phyloP scores from a whole-genome alignment of 2,329 filamentous ascomycete genomes.

The Cadophora sp. region DNA sequence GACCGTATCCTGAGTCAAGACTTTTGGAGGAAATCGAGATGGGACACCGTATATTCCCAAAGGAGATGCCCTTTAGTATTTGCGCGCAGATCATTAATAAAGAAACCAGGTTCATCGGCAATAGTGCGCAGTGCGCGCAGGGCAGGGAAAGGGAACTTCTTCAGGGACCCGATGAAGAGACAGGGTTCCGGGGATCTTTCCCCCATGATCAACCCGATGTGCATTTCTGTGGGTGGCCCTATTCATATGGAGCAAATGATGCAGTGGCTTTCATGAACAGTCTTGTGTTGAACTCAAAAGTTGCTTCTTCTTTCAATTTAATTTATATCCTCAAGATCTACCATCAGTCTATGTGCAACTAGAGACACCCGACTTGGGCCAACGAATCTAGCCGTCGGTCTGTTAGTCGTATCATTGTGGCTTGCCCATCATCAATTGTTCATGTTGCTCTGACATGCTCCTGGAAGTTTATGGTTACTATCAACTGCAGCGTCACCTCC shows the following conservation, averaged over 20 bases:
- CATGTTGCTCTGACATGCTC: background rate
- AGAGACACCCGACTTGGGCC: background rate
- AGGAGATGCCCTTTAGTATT: background rate
- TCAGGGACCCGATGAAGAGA: background rate
- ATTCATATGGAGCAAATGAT: background rate
- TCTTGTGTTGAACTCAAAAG: background rate
- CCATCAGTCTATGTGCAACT: background rate
- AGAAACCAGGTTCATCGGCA: background rate
- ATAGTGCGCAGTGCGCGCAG: background rate
- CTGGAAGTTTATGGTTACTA: background rate
- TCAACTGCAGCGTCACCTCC: background rate
- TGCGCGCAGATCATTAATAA: background rate
- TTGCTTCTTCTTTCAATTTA: background rate
- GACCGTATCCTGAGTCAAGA: background rate
- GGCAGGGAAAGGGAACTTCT: background rate
- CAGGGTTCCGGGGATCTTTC: background rate
- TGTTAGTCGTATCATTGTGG: background rate
- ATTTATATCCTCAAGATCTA: conserved; percentile 2
- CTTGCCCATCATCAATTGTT: background rate
- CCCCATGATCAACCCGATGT: conserved; percentile 1
- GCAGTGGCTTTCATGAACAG: background rate
- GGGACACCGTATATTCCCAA: conserved; percentile 7
- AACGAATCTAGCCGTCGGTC: background rate
- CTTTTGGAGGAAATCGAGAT: background rate
- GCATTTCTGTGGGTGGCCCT: background rate